Percentiles rank a stretch among this genome's conserved stretches.
Conservation (phyloP, 2,329 filamentous ascomycete genomes). For the Arthroderma sp. region DNA sequence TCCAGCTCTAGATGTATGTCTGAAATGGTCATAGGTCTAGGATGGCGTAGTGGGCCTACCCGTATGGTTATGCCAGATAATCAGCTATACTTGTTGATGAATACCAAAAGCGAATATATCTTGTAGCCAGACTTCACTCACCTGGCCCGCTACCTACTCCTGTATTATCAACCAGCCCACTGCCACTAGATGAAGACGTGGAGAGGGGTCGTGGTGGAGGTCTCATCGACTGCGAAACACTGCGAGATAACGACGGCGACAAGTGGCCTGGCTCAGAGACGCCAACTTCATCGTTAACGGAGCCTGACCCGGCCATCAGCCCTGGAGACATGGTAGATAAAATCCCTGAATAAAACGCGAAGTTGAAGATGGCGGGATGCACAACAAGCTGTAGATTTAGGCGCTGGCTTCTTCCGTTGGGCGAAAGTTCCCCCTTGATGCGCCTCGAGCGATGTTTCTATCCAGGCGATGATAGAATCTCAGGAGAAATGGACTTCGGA, state of each 20-base stretch:
- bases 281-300: neutral
- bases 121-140: constrained; percentile 17
- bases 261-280: neutral
- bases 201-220: constrained; percentile 28
- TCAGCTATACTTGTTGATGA: neutral
- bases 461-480: neutral
- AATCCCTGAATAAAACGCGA: neutral
- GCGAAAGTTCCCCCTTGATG: neutral
- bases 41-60: constrained; percentile 67
- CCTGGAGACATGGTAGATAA: neutral
- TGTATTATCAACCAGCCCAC: constrained; percentile 24
- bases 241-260: constrained; percentile 31
- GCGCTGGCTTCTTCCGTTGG: neutral
- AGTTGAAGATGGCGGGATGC: neutral
- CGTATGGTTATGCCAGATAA: neutral
- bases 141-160: constrained; percentile 31
- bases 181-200: constrained; percentile 19
- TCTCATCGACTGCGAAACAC: constrained; percentile 38
- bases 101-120: too few species aligned
- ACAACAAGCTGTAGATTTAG: neutral
- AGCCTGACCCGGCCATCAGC: neutral
- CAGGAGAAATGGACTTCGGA: neutral
- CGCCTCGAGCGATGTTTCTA: too few species aligned
- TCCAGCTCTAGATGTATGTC: constrained; percentile 84
- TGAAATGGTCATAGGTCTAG: constrained; percentile 72